Conservation (phyloP, 2,329 filamentous ascomycete species). For the Ciborinia camelliae region DNA sequence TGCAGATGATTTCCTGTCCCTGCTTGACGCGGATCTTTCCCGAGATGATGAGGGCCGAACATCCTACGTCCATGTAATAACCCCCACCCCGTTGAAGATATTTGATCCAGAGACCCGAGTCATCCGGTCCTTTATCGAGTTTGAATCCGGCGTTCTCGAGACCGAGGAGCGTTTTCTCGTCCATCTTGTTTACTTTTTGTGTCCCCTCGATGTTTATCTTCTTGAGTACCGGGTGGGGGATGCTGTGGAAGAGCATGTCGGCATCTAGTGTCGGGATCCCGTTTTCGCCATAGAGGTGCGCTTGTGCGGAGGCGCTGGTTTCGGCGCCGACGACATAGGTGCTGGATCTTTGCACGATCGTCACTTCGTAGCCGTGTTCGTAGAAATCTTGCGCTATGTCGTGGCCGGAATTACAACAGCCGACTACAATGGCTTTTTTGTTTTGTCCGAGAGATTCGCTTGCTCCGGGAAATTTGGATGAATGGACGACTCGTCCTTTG, state of each 20-base stretch:
- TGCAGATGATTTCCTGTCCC: slow-evolving; percentile 44
- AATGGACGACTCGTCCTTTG: slow-evolving; percentile 58
- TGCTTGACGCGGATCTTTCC: slow-evolving; percentile 53
- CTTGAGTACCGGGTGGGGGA: slow-evolving; percentile 59
- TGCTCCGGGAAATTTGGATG: slow-evolving; percentile 56
- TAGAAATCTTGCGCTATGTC: slow-evolving; percentile 67
- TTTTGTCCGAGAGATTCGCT: slow-evolving; percentile 43
- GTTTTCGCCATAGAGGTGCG: slow-evolving; percentile 40
- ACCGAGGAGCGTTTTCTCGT: slow-evolving; percentile 44
- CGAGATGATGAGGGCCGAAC: slow-evolving; percentile 48
- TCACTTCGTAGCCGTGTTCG: slow-evolving; percentile 63
- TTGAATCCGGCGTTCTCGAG: slow-evolving; percentile 56
- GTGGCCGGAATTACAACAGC: slow-evolving; percentile 65
- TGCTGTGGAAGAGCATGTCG: slow-evolving; percentile 57
- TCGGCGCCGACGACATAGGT: slow-evolving; percentile 61
- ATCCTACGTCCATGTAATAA: slow-evolving; percentile 56
- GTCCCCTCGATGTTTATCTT: slow-evolving; percentile 50
- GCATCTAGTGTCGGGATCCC: slow-evolving; percentile 62
- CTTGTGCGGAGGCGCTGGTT: slow-evolving; percentile 42
- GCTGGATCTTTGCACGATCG: slow-evolving; percentile 64
- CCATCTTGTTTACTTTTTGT: slow-evolving; percentile 38
- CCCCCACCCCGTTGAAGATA: slow-evolving; percentile 58
- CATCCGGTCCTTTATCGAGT: slow-evolving; percentile 53
- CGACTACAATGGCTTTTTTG: slow-evolving; percentile 63
- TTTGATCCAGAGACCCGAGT: slow-evolving; percentile 53